Conservation (phyloP, 2,329 filamentous ascomycete genomes). For the Aspergillus neoniger region DNA sequence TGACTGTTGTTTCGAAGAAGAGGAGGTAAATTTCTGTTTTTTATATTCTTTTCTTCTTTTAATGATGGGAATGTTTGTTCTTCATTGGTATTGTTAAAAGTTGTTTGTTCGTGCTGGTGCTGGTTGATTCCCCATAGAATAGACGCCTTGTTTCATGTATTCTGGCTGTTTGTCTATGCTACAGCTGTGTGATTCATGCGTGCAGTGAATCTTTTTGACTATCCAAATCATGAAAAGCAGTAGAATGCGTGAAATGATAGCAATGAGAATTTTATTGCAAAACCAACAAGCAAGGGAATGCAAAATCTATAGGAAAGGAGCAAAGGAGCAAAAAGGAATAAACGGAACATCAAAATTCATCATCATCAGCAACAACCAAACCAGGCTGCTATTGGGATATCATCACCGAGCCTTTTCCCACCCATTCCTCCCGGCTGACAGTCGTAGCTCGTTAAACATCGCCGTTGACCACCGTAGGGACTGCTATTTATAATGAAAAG, state of each 20-base stretch:
- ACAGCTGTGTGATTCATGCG: neutral
- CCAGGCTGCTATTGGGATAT: slow-evolving; percentile 26
- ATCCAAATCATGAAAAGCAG: neutral
- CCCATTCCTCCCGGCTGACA: slow-evolving; percentile 20
- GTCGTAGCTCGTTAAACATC: neutral
- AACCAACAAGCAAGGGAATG: slow-evolving; percentile 20
- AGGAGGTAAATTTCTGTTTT: slow-evolving; percentile 43
- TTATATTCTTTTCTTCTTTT: neutral
- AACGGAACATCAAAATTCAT: slow-evolving; percentile 28
- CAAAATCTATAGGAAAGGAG: slow-evolving; percentile 24
- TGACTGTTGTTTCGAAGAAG: slow-evolving; percentile 71
- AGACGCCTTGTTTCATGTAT: slow-evolving; percentile 16
- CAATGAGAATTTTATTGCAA: slow-evolving; percentile 23
- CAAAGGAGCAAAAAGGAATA: neutral
- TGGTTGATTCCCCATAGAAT: slow-evolving; percentile 13
- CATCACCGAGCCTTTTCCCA: slow-evolving; percentile 25
- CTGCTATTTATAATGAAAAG: slow-evolving; percentile 7
- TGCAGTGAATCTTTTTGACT: neutral
- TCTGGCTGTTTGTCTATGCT: neutral
- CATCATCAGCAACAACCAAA: slow-evolving; percentile 33
- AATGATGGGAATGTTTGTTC: slow-evolving; percentile 4
- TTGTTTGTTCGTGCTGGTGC: neutral
- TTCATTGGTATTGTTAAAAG: neutral
- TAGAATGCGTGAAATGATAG: neutral
- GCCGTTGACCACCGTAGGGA: neutral